Percentiles rank a stretch among this genome's conserved stretches.
These are phyloP conservation scores for Kazachstania viticola DNA, from an alignment of 805 yeast species.

Conservation along the genomic window DNA sequence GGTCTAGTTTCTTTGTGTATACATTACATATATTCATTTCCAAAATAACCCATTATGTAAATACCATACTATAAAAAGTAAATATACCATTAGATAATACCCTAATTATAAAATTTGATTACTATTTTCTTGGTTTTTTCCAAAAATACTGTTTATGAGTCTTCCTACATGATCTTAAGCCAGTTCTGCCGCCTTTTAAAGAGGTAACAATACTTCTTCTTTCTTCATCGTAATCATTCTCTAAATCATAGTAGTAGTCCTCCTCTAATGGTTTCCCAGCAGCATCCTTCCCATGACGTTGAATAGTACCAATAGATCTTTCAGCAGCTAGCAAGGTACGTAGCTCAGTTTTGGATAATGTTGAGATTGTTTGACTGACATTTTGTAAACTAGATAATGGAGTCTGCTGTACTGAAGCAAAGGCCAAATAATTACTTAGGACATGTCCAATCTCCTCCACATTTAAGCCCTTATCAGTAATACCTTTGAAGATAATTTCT, in stretches of 20 bases:
- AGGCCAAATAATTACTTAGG: constrained; percentile 76
- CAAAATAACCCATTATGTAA: no score
- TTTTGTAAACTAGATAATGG: constrained; percentile 63
- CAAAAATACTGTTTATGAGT: constrained; percentile 70
- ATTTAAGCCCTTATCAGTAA: constrained; percentile 25
- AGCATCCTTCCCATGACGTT: constrained; percentile 88
- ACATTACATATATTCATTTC: no score
- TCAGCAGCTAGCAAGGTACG: constrained; percentile 33
- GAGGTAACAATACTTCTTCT: constrained; percentile 63
- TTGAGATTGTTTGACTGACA: constrained; percentile 45
- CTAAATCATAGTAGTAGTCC: constrained; percentile 85
- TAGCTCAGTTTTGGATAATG: constrained; percentile 34
- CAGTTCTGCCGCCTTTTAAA: constrained; percentile 65
- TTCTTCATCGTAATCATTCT: constrained; percentile 59
- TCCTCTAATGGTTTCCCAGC: constrained; percentile 91
- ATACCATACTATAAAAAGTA: no score
- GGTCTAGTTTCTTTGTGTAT: no score
- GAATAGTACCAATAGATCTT: constrained; percentile 65
- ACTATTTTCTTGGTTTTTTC: constrained; percentile 33
- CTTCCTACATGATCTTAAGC: constrained; percentile 81
- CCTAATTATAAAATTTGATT: no score
- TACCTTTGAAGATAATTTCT: no score
- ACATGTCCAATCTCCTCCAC: constrained; percentile 48
- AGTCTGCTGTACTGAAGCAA: constrained; percentile 76
- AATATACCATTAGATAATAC: no score